Evolutionary conservation across 495 filamentous ascomycete species (phyloP).

Genomic region (Xylaria palmicola): DNA sequence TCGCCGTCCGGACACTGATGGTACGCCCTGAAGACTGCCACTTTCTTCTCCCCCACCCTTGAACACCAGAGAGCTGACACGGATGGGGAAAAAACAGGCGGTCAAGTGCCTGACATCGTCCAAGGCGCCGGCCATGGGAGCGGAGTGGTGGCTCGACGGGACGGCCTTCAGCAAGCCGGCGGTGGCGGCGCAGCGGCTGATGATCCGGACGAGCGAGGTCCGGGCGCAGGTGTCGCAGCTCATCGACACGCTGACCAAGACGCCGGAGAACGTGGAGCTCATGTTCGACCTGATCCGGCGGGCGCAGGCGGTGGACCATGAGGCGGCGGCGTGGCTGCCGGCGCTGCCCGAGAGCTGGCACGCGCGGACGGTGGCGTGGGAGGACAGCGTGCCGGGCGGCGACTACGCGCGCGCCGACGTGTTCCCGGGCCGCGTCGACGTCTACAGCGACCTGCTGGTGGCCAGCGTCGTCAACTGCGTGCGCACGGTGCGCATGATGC

Average conservation of each 20-base stretch:
- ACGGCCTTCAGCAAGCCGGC: slow-evolving; percentile 41
- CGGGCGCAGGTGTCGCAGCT: slow-evolving; percentile 43
- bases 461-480: slow-evolving; percentile 47
- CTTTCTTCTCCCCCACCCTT: neutral
- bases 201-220: slow-evolving; percentile 46
- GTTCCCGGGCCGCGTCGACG: slow-evolving; percentile 52
- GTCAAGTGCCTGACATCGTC: slow-evolving; percentile 47
- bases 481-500: slow-evolving; percentile 45
- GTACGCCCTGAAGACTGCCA: slow-evolving; percentile 28
- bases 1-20: slow-evolving; percentile 52
- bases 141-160: slow-evolving; percentile 53
- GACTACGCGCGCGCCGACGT: slow-evolving; percentile 45
- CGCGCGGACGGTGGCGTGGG: slow-evolving; percentile 45
- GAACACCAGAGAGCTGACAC: neutral
- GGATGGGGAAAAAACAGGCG: slow-evolving; percentile 29
- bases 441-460: slow-evolving; percentile 52
- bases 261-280: slow-evolving; percentile 37
- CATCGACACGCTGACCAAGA: slow-evolving; percentile 35
- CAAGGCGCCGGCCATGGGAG: slow-evolving; percentile 45
- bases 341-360: slow-evolving; percentile 40
- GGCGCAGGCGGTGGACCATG: slow-evolving; percentile 42
- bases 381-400: slow-evolving; percentile 36
- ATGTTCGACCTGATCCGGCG: slow-evolving; percentile 43
- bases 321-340: slow-evolving; percentile 44
- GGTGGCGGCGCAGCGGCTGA: slow-evolving; percentile 40